A percentile compares a stretch with the other conserved stretches of the same genome.
These are phyloP conservation scores for Dryas alaskensis DNA, from an alignment of 306 rosid genomes.

Conservation along the genomic window DNA sequence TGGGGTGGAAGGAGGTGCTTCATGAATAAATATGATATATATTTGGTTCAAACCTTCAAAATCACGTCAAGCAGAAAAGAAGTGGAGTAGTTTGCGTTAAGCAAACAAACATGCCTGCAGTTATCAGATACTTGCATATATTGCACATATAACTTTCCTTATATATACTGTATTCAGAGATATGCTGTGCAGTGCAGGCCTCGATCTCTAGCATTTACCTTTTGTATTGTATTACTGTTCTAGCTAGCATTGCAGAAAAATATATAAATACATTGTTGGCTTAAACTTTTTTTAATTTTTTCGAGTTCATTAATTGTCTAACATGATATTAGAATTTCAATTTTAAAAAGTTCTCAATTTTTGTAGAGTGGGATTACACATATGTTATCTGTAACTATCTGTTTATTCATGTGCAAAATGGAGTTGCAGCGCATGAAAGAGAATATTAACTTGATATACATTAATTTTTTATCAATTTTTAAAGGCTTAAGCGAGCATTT, in stretches of 20 bases:
- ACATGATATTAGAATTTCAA: too few relatives aligned
- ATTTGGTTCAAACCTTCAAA: conserved; percentile 62
- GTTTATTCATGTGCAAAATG: too few relatives aligned
- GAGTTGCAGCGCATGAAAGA: too few relatives aligned
- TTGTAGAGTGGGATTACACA: too few relatives aligned
- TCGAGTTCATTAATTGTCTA: too few relatives aligned
- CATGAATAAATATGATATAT: neutral
- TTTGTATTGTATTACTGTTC: neutral
- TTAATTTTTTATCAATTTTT: too few relatives aligned
- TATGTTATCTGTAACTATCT: too few relatives aligned
- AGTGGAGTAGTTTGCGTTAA: conserved; percentile 75
- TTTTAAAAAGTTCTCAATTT: too few relatives aligned
- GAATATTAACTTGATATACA: too few relatives aligned
- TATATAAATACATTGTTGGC: too few relatives aligned
- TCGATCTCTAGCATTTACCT: neutral
- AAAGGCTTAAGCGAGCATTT: too few relatives aligned
- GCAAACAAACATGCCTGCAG: conserved; percentile 50
- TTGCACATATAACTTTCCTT: neutral
- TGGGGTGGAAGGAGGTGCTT: conserved; percentile 3
- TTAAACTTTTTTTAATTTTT: too few relatives aligned
- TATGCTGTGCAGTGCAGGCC: neutral
- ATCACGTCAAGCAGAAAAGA: conserved; percentile 50
- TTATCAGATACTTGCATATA: conserved; percentile 29
- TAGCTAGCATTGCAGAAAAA: neutral
- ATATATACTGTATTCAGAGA: neutral